A percentile compares a stretch with the other conserved stretches of the same genome.
Evolutionary conservation across 805 yeast species (phyloP).

Genomic region (Myxozyma melibiosi): DNA sequence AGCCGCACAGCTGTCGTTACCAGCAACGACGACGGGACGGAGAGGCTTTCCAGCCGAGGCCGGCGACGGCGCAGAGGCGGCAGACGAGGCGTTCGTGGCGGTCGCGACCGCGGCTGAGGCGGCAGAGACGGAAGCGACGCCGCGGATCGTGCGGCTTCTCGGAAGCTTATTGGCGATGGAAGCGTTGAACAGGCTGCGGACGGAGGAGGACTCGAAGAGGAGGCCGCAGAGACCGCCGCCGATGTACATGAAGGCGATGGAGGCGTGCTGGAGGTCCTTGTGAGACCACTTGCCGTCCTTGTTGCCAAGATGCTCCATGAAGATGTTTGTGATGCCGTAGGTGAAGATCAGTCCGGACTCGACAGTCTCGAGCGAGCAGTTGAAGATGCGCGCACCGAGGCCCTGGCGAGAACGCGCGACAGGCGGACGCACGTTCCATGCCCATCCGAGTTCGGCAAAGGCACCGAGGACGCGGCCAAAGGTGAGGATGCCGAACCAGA

Average conservation of each 20-base stretch:
- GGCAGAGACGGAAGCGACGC: neutral
- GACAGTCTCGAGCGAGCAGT: conserved; percentile 73
- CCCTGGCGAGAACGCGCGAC: conserved; percentile 31
- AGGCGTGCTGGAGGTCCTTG: conserved; percentile 85
- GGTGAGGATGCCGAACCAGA: conserved; percentile 73
- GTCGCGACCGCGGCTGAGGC: conserved; percentile 7
- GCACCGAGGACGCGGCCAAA: conserved; percentile 87
- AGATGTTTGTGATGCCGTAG: conserved; percentile 87
- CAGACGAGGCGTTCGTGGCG: neutral
- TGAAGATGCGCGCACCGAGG: conserved; percentile 48
- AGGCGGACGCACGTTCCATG: conserved; percentile 67
- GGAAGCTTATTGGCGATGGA: conserved; percentile 4
- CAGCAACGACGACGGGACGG: neutral
- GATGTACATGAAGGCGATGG: conserved; percentile 87
- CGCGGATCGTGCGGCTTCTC: conserved; percentile 4
- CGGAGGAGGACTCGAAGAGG: conserved; percentile 61
- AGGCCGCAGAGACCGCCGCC: conserved; percentile 94
- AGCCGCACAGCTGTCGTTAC: conserved; percentile 20
- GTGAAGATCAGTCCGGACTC: conserved; percentile 80
- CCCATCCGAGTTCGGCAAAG: conserved; percentile 75
- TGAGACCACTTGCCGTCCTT: conserved; percentile 85
- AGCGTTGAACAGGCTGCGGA: conserved; percentile 38
- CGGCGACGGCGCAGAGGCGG: neutral
- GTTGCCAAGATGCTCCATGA: conserved; percentile 82
- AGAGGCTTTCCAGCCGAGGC: neutral